A percentile compares a stretch with the other conserved stretches of the same genome.
Conservation (phyloP, 441 rosid genomes). For the Croton laevigatus region DNA sequence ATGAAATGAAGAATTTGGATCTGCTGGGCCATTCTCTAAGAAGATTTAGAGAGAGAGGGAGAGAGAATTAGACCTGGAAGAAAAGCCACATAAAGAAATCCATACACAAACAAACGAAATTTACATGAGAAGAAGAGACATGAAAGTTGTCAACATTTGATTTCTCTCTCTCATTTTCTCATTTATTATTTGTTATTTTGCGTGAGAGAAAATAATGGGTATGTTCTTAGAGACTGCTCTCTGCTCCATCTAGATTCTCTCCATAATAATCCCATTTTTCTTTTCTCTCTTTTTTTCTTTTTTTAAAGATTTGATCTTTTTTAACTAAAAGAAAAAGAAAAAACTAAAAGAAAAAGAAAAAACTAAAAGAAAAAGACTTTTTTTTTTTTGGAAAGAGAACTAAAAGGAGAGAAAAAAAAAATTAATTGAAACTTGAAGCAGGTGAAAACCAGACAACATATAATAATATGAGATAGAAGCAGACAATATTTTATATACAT, state of each 20-base stretch:
- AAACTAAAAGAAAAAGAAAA: too few species aligned
- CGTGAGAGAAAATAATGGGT: constrained; percentile 15
- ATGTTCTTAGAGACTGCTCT: background rate
- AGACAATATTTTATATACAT: too few species aligned
- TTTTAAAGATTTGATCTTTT: background rate
- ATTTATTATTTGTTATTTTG: constrained; percentile 10
- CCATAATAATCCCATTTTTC: background rate
- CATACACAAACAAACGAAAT: constrained; percentile 28
- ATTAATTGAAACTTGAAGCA: too few species aligned
- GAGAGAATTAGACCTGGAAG: background rate
- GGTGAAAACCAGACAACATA: background rate
- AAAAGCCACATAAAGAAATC: constrained; percentile 3
- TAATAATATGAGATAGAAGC: background rate
- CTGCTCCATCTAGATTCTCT: constrained; percentile 10
- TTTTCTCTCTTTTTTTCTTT: background rate
- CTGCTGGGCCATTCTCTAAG: constrained; percentile 35
- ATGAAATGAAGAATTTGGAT: constrained; percentile 36
- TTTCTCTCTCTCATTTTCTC: constrained; percentile 13
- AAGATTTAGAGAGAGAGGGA: constrained; percentile 34
- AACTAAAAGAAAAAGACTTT: too few species aligned
- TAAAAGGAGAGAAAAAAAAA: too few species aligned
- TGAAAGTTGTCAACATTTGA: constrained; percentile 26
- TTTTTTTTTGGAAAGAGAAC: too few species aligned
- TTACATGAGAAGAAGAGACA: constrained; percentile 36
- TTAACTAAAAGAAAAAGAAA: too few species aligned